Evolutionary conservation across 75 land plant species (phyloP).

Genomic region (Isoetes taiwanensis): DNA sequence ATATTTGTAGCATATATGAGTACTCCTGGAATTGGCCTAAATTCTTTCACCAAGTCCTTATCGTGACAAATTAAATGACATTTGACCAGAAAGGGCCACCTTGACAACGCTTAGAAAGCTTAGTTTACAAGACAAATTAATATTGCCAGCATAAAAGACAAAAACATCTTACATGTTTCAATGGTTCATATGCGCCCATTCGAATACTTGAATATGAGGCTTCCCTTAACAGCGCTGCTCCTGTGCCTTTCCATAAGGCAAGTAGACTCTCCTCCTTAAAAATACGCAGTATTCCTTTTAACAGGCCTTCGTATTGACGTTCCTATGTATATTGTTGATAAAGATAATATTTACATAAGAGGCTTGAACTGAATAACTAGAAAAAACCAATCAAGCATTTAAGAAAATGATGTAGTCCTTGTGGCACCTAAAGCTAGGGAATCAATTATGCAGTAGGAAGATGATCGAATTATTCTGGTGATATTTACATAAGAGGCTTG

Average conservation of each 20-base stretch:
- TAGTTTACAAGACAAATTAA: not conserved
- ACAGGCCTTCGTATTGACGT: conserved; percentile 22
- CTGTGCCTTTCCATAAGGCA: conserved; percentile 38
- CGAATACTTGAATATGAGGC: conserved; percentile 40
- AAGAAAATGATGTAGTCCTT: not conserved
- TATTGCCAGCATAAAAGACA: too few relatives aligned
- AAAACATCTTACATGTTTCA: conserved; percentile 23
- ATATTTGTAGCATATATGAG: too few relatives aligned
- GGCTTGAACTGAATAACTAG: not conserved
- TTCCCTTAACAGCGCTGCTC: conserved; percentile 34
- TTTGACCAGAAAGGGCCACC: not conserved
- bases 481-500: not conserved
- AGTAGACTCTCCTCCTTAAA: conserved; percentile 25
- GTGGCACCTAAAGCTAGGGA: not conserved
- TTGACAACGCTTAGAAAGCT: not conserved
- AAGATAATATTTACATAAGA: not conserved
- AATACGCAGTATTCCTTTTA: conserved; percentile 21
- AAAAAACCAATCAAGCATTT: not conserved
- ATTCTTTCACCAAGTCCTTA: too few relatives aligned
- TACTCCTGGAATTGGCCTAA: not conserved
- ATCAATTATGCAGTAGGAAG: not conserved
- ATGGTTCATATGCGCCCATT: conserved; percentile 37
- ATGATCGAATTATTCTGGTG: not conserved
- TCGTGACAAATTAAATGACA: too few relatives aligned
- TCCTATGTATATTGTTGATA: conserved; percentile 13